Evolutionary conservation across 768 basidiomycete species (phyloP), one percentile per base, ranked within the genome.

Genomic region (Calocybe cyanea): DNA sequence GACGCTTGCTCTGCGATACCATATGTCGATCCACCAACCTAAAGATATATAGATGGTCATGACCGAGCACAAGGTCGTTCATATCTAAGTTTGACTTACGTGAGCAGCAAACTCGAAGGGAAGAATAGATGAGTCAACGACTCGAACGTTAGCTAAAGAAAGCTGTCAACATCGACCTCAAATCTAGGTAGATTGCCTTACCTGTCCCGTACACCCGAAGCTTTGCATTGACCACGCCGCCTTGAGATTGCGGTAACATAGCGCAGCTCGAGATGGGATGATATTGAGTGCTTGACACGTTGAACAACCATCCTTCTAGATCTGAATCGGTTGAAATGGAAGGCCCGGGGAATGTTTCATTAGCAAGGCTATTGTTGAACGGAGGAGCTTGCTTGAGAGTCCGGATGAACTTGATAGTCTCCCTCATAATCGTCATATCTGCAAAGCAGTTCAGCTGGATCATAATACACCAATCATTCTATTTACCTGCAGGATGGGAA

Each of bases 391-490:
- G 54, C 0, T 73, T 79, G 31, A 85, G 60, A 48, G 56, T 71
- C 15, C 83, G 72, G 17, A 79, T 80, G 43, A 84, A 69, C 60
- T 79, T 80, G 45, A 82, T 62, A 24, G 77, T 82, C 60, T 81
- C 75, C 38, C 81, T 75, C 46, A 83, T 61, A 41, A 77, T 62
- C 8, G 61, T 59, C 20, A 70, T 42, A 57, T 81, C 77, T 68
- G 49, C 20, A n/a, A 33, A 44, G n/a, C 11, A 28, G 11, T 28
- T 28, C 6, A 28, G 19, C 24, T 33, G 49, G 6, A 21, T 11
- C 5, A 46, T 14, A 35, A 43, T 20, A 31, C 30, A 24, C 25
- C 8, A 35, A n/a, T 9, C 8, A 28, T 20, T 25, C 7, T 2
- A 53, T 64, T 17, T 49, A 73, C 72, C 77, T 19, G 76, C 76